Conservation (phyloP, 306 rosid genomes). For the Casuarina cunninghamiana region DNA sequence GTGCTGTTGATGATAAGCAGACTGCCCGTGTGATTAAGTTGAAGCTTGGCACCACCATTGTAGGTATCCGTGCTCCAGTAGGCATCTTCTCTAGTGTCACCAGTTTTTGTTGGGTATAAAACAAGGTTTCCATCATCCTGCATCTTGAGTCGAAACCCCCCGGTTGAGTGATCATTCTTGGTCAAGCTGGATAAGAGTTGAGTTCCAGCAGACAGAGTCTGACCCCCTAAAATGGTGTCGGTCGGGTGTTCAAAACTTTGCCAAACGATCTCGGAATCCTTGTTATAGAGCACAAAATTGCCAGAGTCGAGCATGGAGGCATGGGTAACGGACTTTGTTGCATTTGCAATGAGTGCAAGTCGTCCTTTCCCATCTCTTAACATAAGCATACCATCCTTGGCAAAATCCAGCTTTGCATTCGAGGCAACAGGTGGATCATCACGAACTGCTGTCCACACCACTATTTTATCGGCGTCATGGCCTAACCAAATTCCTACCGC, state of each 20-base stretch:
- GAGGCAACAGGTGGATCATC: neutral
- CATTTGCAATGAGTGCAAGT: neutral
- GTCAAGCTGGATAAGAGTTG: neutral
- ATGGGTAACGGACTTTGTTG: neutral
- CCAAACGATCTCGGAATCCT: neutral
- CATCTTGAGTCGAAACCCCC: neutral
- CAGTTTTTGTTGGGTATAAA: neutral
- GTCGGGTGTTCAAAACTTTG: neutral
- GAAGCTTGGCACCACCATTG: accelerated
- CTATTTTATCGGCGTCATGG: accelerated
- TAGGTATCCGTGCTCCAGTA: accelerated
- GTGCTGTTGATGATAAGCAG: accelerated
- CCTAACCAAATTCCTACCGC: neutral
- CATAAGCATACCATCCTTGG: neutral
- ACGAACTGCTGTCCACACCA: conserved; percentile 2
- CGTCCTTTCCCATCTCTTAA: neutral
- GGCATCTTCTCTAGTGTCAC: accelerated
- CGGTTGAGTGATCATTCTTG: neutral
- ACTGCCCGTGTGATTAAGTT: neutral
- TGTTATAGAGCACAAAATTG: neutral
- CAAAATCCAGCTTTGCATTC: neutral
- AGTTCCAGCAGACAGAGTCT: neutral
- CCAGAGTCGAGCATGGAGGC: neutral
- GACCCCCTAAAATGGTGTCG: neutral
- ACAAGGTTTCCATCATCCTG: neutral